phyloP scores from a whole-genome alignment of 371 early-diverging fungal species.

The Mortierella sp. region DNA sequence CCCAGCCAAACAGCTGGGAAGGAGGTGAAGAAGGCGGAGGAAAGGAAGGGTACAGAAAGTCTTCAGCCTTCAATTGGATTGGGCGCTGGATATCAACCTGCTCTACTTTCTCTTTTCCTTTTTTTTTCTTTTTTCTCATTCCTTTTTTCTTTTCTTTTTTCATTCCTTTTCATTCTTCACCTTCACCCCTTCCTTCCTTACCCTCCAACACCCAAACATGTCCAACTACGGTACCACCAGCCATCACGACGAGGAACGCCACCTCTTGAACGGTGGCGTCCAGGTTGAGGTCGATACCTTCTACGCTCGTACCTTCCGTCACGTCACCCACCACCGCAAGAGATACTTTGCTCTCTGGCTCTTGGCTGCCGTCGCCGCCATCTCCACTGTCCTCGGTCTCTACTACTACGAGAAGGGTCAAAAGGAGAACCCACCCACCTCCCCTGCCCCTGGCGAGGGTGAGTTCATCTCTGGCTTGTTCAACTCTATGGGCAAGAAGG shows the following conservation, averaged over 20 bases:
- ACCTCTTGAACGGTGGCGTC: constrained; percentile 43
- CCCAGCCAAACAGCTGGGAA: neutral
- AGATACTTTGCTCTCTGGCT: constrained; percentile 44
- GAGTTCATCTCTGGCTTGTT: constrained; percentile 11
- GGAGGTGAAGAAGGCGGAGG: too few species aligned
- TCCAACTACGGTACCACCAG: constrained; percentile 52
- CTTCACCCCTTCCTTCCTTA: neutral
- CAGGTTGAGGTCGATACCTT: constrained; percentile 37
- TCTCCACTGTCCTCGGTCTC: constrained; percentile 39
- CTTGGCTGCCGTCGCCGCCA: constrained; percentile 36
- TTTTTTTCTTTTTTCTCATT: constrained; percentile 10
- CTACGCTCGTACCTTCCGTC: constrained; percentile 45
- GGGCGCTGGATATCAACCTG: too few species aligned
- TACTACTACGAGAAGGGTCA: constrained; percentile 38
- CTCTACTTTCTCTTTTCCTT: neutral
- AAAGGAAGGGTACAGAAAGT: too few species aligned
- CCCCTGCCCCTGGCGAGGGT: constrained; percentile 28
- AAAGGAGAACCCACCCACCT: constrained; percentile 10
- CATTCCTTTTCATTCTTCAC: neutral
- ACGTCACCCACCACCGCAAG: constrained; percentile 51
- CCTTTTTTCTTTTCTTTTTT: neutral
- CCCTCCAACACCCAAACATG: constrained; percentile 21
- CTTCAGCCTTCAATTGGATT: neutral
- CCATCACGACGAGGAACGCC: constrained; percentile 41
- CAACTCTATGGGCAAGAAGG: constrained; percentile 26